Percentiles rank a stretch among this genome's conserved stretches.
phyloP scores from a whole-genome alignment of 2,329 filamentous ascomycete species.

The Chaetomiaceae sp. region DNA sequence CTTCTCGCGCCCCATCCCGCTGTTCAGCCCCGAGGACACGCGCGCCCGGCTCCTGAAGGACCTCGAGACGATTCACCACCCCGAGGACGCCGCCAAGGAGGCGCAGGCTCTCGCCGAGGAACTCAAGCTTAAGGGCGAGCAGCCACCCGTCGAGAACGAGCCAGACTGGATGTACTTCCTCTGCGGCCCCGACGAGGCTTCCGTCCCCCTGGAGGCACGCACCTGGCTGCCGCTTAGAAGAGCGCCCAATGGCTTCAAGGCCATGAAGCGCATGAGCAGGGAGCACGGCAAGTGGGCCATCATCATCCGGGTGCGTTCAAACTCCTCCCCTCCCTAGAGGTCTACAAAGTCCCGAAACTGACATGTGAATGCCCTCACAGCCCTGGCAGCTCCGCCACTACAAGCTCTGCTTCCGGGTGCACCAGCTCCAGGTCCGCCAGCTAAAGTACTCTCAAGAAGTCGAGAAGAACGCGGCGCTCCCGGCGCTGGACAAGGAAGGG shows the following conservation, averaged over 20 bases:
- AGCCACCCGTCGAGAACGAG: background rate
- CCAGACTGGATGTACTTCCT: conserved; percentile 6
- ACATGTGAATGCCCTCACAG: background rate
- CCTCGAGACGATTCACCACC: conserved; percentile 3
- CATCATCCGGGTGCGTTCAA: conserved; percentile 6
- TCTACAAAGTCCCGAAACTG: too few species aligned
- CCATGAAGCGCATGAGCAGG: conserved; percentile 4
- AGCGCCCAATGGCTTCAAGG: background rate
- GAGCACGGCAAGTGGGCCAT: background rate
- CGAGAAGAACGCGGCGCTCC: background rate
- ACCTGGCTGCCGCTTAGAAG: background rate
- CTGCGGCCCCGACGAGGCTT: background rate
- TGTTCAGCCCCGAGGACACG: background rate
- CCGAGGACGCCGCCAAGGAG: background rate
- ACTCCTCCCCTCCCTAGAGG: too few species aligned
- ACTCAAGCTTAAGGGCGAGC: background rate
- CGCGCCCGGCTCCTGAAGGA: background rate
- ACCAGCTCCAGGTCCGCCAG: conserved; percentile 3
- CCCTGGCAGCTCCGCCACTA: conserved; percentile 2
- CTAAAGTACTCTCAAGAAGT: background rate
- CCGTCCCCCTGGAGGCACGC: background rate
- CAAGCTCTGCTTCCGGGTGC: background rate
- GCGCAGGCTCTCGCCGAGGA: background rate
- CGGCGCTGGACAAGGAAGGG: background rate
- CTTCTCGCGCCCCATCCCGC: background rate